Percentiles rank a stretch among this genome's conserved stretches.
phyloP scores from a whole-genome alignment of 345 rosid genomes.

The Diplotaxis tenuifolia region DNA sequence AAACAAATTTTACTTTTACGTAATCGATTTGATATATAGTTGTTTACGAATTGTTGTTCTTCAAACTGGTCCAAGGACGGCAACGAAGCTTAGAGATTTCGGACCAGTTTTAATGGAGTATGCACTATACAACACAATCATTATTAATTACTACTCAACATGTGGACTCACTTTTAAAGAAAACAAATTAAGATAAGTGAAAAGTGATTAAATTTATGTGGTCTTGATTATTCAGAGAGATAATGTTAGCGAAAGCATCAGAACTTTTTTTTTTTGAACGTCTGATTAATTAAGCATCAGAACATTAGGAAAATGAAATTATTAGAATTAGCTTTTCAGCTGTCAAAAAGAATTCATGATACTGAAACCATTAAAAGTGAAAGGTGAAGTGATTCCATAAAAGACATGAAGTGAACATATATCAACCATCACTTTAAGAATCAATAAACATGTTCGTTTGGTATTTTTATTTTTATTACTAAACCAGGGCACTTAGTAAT shows the following conservation, averaged over 20 bases:
- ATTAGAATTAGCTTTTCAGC: conserved; percentile 9
- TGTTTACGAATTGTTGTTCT: conserved; percentile 9
- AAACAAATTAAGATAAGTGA: background rate
- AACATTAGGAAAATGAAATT: background rate
- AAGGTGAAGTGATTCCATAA: conserved; percentile 24
- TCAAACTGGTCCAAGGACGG: conserved; percentile 20
- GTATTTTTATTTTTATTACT: background rate
- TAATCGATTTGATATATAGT: conserved; percentile 2
- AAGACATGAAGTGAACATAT: conserved; percentile 7
- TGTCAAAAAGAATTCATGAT: conserved; percentile 19
- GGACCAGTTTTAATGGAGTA: conserved; percentile 20
- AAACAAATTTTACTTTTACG: conserved; percentile 5
- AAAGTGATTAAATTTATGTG: background rate
- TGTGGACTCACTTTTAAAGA: conserved; percentile 7
- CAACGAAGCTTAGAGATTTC: conserved; percentile 1
- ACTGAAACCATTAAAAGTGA: conserved; percentile 16
- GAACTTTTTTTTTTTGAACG: background rate
- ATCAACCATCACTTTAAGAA: conserved; percentile 31
- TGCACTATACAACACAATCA: conserved; percentile 1
- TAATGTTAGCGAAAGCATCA: conserved; percentile 16
- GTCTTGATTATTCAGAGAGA: conserved; percentile 4
- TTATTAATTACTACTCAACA: conserved; percentile 7
- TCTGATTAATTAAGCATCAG: no score
- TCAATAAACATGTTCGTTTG: conserved; percentile 36
- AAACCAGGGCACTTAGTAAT: background rate